Conservation (phyloP, 371 early-diverging fungal genomes). For the Lichtheimia hyalospora region DNA sequence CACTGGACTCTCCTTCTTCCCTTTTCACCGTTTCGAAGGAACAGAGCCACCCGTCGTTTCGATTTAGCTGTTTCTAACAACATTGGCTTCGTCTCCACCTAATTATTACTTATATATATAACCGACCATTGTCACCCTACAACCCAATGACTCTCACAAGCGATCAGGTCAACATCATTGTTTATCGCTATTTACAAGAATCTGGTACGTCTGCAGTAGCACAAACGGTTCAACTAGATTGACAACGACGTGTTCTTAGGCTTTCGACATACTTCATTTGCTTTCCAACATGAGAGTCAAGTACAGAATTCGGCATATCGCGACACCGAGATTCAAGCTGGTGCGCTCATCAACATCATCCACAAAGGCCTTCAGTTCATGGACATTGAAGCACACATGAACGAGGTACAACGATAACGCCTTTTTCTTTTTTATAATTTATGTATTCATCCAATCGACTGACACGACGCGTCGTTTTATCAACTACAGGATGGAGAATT, state of each 20-base stretch:
- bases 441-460: background rate
- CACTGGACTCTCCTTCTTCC: too few species aligned
- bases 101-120: too few species aligned
- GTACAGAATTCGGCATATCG: conserved; percentile 68
- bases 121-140: background rate
- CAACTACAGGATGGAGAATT: conserved; percentile 72
- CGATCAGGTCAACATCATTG: conserved; percentile 93
- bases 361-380: conserved; percentile 93
- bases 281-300: conserved; percentile 89
- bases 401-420: conserved; percentile 54
- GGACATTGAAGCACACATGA: conserved; percentile 85
- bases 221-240: too few species aligned
- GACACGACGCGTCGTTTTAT: background rate
- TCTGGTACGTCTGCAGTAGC: conserved; percentile 60
- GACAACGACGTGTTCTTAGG: conserved; percentile 47
- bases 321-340: conserved; percentile 76
- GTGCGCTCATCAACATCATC: conserved; percentile 82
- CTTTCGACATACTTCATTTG: conserved; percentile 88
- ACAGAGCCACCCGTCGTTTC: too few species aligned
- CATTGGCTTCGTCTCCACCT: too few species aligned
- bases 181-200: conserved; percentile 91
- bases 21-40: too few species aligned
- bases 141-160: conserved; percentile 74
- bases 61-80: too few species aligned
- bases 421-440: background rate